A percentile compares a stretch with the other conserved stretches of the same genome.
Evolutionary conservation across 1,284 basidiomycete species (phyloP).

Genomic region (Boletus mariae): DNA sequence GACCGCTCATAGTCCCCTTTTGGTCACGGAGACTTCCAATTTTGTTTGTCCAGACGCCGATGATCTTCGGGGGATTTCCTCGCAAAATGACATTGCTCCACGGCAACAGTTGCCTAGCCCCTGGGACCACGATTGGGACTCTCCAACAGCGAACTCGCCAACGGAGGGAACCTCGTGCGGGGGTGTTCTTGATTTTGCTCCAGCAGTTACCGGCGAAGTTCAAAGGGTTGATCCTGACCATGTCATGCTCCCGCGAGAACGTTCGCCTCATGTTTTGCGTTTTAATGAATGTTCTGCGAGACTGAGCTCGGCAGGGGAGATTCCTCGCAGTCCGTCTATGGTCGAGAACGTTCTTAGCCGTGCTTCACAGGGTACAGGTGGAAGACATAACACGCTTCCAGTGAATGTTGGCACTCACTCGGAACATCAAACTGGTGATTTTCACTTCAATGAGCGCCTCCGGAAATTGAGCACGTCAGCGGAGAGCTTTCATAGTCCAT

Average conservation of each 20-base stretch:
- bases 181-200: background rate
- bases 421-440: background rate
- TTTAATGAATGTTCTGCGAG: background rate
- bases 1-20: no score
- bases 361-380: background rate
- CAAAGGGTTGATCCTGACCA: no score
- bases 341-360: background rate
- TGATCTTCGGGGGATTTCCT: background rate
- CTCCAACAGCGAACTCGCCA: background rate
- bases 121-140: background rate
- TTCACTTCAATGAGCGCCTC: background rate
- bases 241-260: no score
- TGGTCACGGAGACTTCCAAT: background rate
- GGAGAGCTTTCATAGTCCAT: background rate
- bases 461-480: background rate
- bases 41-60: background rate
- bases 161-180: background rate
- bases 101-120: background rate
- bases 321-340: background rate
- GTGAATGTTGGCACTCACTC: background rate
- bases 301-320: background rate
- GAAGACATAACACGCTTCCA: background rate
- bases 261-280: no score
- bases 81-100: background rate
- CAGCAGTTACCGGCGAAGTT: background rate